Conservation (phyloP, 2,329 filamentous ascomycete species). For the Trichoderma polysporum region DNA sequence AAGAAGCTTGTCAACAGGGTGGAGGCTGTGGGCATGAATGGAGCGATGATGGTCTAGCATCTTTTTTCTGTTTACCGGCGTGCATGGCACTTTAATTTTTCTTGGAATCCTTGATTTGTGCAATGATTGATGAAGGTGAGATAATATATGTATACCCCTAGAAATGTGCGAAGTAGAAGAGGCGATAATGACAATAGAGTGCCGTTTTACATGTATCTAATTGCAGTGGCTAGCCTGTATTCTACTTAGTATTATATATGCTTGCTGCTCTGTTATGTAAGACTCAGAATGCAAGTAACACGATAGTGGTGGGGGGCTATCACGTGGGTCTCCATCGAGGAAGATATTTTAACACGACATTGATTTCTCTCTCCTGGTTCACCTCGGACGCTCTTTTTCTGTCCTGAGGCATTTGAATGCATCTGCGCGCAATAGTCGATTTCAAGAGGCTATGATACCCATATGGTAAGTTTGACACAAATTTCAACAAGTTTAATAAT, state of each 20-base stretch:
- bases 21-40: conserved; percentile 60
- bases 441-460: neutral
- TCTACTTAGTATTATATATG: neutral
- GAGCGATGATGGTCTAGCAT: conserved; percentile 42
- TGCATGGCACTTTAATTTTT: conserved; percentile 15
- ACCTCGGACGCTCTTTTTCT: neutral
- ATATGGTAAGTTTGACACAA: neutral
- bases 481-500: neutral
- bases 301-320: too few species aligned
- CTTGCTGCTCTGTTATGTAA: neutral
- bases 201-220: neutral
- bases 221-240: neutral
- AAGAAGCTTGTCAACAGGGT: conserved; percentile 83
- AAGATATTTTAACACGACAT: conserved; percentile 5
- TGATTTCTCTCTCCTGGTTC: neutral
- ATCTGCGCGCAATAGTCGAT: neutral
- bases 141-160: conserved; percentile 21
- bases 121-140: conserved; percentile 12
- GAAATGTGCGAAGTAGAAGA: conserved; percentile 4
- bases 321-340: neutral
- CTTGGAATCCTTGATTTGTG: conserved; percentile 7
- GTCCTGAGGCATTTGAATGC: neutral
- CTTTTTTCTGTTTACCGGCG: conserved; percentile 7
- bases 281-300: neutral
- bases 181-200: neutral